Evolutionary conservation across 2,329 filamentous ascomycete genomes (phyloP), one percentile per base, ranked within the genome.

Genomic region (Zymoseptoria tritici): DNA sequence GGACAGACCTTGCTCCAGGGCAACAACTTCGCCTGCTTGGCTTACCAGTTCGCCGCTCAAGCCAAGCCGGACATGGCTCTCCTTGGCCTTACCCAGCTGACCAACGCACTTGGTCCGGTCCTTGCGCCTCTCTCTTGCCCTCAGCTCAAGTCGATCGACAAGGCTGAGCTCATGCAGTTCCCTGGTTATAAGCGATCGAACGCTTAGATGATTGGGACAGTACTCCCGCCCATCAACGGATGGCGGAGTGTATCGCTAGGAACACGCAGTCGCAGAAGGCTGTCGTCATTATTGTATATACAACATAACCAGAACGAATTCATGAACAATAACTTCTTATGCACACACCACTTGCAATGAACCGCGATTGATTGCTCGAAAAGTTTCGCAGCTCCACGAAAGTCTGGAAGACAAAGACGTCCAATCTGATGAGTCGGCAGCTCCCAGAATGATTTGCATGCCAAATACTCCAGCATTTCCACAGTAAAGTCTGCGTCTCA

Each of bases 11-110:
- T 70, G 9, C 53, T 63, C n/a, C 54, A 70, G 54, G 71, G 68
- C n/a, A 74, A 76, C 67, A 74, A 73, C 56, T 68, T 76, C 1
- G 62, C 72, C 2, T 76, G 74, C 62, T 74, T 76, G 60, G 67
- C 60, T 7, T 59, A 55, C 36, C 61, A 63, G 22, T 58, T 57
- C 54, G 56, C 56, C 24, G 54, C 59, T 2, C 58, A 60, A n/a
- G 58, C 51, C 29, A 63, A 60, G 51, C 61, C 61, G 22, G 59
- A 61, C 54, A 16, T 61, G 20, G 46, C 55, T 3, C 54, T 63
- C 11, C 56, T 54, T 16, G 42, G 58, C 6, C 29, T 62, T 7
- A 61, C 58, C 6, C 22, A 52, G 16, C 42, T 63, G 5, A 63
- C 56, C 20, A 59, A 61, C 42, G 56, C 58, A 6, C 16, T 61